phyloP scores from a whole-genome alignment of 768 basidiomycete genomes.

The Leccinum sublutescens region DNA sequence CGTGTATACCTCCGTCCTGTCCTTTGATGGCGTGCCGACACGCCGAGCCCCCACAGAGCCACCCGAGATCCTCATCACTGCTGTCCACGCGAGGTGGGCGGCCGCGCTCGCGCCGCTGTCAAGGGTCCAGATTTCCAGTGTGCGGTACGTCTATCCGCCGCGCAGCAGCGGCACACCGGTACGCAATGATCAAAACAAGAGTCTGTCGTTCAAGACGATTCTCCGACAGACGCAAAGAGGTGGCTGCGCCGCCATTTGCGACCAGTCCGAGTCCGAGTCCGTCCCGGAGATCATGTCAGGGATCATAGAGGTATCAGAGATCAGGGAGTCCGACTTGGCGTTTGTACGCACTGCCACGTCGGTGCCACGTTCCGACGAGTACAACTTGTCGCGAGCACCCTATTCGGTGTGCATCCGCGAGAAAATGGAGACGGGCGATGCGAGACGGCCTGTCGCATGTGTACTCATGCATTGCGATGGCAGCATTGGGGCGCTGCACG shows the following conservation, averaged over 20 bases:
- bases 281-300: not conserved
- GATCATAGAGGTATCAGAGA: slow-evolving; percentile 5
- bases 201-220: not conserved
- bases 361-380: slow-evolving; percentile 17
- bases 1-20: not conserved
- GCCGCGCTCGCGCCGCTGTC: slow-evolving; percentile 9
- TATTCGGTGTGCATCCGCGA: slow-evolving; percentile 24
- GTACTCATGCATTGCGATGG: slow-evolving; percentile 22
- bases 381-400: slow-evolving; percentile 20
- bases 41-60: slow-evolving; percentile 7
- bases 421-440: not conserved
- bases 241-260: too few species aligned
- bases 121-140: not conserved
- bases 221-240: not conserved
- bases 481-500: slow-evolving; percentile 16
- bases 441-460: slow-evolving; percentile 8
- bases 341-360: slow-evolving; percentile 9
- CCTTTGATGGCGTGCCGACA: not conserved
- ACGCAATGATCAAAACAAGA: not conserved
- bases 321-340: slow-evolving; percentile 12
- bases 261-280: not conserved
- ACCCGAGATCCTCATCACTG: slow-evolving; percentile 10
- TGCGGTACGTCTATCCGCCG: too few species aligned
- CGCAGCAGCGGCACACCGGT: not conserved
- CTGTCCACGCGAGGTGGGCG: slow-evolving; percentile 10